These are phyloP conservation scores for Medicago lupulina DNA, from an alignment of 306 rosid genomes.

Conservation along the genomic window DNA sequence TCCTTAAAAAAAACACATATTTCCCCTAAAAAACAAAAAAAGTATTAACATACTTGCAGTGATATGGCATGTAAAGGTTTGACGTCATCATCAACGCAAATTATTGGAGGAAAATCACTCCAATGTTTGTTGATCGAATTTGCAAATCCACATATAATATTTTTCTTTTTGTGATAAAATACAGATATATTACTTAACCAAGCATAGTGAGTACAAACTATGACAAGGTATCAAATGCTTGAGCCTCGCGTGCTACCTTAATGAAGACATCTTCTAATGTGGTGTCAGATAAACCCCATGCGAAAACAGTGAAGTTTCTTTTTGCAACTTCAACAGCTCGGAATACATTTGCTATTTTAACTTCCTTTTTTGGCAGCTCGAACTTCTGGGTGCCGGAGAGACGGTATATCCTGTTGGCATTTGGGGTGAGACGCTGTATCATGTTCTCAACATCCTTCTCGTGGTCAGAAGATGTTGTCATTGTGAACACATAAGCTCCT, in stretches of 20 bases:
- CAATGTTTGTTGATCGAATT: neutral
- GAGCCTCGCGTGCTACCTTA: constrained; percentile 76
- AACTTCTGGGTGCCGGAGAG: constrained; percentile 93
- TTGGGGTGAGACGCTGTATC: constrained; percentile 65
- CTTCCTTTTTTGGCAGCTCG: constrained; percentile 80
- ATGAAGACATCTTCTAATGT: constrained; percentile 93
- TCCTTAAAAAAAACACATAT: too few relatives aligned
- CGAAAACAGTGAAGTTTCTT: constrained; percentile 73
- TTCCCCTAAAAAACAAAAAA: too few relatives aligned
- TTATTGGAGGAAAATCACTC: neutral
- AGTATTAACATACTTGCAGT: neutral
- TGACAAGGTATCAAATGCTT: constrained; percentile 51
- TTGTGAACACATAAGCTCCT: constrained; percentile 86
- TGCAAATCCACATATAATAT: too few relatives aligned
- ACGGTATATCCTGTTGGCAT: constrained; percentile 72
- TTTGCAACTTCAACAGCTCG: constrained; percentile 73
- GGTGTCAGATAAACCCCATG: constrained; percentile 90
- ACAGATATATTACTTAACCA: neutral
- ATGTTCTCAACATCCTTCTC: constrained; percentile 75
- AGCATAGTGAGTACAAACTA: constrained; percentile 33
- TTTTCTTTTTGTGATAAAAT: neutral
- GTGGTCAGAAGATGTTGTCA: constrained; percentile 74
- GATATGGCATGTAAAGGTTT: neutral
- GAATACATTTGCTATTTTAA: constrained; percentile 78
- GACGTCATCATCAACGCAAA: neutral